Conservation (phyloP, 2,329 filamentous ascomycete species). For the Ophiostoma sp. region DNA sequence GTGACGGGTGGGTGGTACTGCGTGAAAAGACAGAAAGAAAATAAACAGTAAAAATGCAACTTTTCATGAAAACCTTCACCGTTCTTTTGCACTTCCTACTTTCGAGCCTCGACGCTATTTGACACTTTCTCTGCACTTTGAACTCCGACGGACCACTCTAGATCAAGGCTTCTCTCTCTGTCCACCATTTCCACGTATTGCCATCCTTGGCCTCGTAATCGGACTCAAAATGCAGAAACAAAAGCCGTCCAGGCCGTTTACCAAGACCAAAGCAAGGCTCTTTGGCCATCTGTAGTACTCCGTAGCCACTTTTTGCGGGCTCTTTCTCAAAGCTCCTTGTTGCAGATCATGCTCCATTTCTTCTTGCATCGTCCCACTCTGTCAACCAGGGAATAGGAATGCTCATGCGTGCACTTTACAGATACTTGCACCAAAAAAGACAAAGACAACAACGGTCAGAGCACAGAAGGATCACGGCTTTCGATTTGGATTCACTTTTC, state of each 20-base stretch:
- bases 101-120: neutral
- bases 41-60: neutral
- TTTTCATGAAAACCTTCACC: neutral
- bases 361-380: neutral
- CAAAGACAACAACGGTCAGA: neutral
- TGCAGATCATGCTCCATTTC: slow-evolving; percentile 12
- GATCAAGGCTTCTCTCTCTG: neutral
- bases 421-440: neutral
- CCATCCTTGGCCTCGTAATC: neutral
- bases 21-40: neutral
- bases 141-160: neutral
- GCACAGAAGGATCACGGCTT: neutral
- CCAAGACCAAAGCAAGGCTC: neutral
- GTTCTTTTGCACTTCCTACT: slow-evolving; percentile 3
- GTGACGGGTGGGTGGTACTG: neutral
- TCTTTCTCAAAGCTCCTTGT: neutral
- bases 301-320: neutral
- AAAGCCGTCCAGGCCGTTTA: neutral
- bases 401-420: slow-evolving; percentile 10
- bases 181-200: neutral
- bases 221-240: neutral
- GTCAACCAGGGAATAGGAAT: neutral
- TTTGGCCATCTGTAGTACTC: neutral
- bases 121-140: neutral
- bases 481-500: neutral